Base-by-base conservation (phyloP, 169 alveolate species). In the Sarcocystis neurona region DNA sequence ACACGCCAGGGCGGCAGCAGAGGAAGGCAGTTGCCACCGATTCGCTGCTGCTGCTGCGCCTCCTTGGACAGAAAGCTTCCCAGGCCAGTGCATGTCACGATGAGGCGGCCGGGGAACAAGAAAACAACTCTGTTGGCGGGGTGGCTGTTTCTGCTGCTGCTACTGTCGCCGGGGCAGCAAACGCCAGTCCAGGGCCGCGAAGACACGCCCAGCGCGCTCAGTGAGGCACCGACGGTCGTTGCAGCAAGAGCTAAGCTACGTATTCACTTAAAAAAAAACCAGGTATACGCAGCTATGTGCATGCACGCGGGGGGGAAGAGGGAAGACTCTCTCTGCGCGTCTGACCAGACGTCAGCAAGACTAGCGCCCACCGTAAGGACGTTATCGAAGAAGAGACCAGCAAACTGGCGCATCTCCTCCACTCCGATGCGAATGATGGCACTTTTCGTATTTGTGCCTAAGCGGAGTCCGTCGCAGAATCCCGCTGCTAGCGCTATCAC, bases 361-460 rank as follows among this genome's bases (percentile, higher is more conserved):
- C 32, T 84, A 10, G 53, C 3, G 23, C 89, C 50, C 74, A 90
- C 91, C 39, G 89, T 89, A 34, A 92, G 66, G 85, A 89, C 94
- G 68, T 79, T 93, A 27, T 94, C 95, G 74, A 94, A 96, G 92
- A 96, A 96, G 58, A 86, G 80, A 89, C 77, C 78, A 46, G 95
- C 92, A 56, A 96, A 95, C 66, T 90, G 91, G 89, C 92, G 92
- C 94, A 95, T 94, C 86, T 96, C 99, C 88, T 93, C 96, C 77
- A 97, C 94, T 32, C 99, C 99, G 39, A 96, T 93, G 30, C 99
- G 94, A 94, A 97, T 96, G 85, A 97, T 95, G 43, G 99, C 99
- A 32, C 99, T 97, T 89, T 96, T 97, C 72, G 99, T 96, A 95
- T 97, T 97, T 39, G 97, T 87, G 32, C 98, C 98, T 63, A 94